Base-by-base conservation (phyloP, 306 rosid species). In the Gastrolobium villosum region DNA sequence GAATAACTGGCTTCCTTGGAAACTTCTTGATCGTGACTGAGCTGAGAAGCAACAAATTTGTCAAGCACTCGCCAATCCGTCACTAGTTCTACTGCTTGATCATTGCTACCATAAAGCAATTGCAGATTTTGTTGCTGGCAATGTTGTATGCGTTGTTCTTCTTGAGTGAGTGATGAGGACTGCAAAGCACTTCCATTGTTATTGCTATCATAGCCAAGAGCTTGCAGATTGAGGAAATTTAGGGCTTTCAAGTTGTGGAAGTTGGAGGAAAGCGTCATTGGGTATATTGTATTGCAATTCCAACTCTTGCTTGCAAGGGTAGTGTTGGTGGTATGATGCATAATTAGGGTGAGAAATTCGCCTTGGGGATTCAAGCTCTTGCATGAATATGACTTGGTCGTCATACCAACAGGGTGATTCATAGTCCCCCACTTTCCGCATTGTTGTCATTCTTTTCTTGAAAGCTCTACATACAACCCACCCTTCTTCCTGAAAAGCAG, bases 391-490 rank as follows among this genome's bases (percentile, higher is more conserved):
- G 43, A 83, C 83, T 55, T 86, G 96, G 28, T 91, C 98, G 9
- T 86, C 91, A 59, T 88, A 89, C 92, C 98, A 90, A 83, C 87
- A 78, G 11, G 92, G 85, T 46, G 98, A 89, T 2, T 86, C 97
- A 26, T 85, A 89, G 7, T 92, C 94, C 1, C 86, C 91, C 74
- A 89, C 5, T 70, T 84, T 93, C 46, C 88, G 55, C 74, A 81
- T 54, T 36, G 89, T 82, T 13, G 91, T 26, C 85, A 89, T 59
- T 63, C 90, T 15, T 81, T 91, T 94, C 89, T 86, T 94, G 88
- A 91, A 91, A 67, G 87, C 97, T 85, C 89, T 87, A 41, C 98
- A 91, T 7, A 88, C 98, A 74, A 79, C 97, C 97, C 98, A 94
- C n/a, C 95, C 97, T 88, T 91, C 97, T 85, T 91, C 90, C 88